Evolutionary conservation across 2,329 filamentous ascomycete genomes (phyloP).

Genomic region (Epicoccum nigrum): DNA sequence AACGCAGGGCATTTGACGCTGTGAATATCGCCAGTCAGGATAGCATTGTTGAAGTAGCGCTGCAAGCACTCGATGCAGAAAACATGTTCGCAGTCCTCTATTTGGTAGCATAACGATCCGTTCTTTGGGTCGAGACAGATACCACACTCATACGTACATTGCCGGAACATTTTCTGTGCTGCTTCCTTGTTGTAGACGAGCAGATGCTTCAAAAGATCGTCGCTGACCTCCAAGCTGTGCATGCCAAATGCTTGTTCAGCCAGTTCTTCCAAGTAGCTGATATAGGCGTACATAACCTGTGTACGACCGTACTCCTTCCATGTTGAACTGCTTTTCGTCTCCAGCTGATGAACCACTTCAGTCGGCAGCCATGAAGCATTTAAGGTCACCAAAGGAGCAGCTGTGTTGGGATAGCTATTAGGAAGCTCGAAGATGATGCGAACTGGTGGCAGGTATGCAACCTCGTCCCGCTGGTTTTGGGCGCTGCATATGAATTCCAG

Average conservation of each 20-base stretch:
- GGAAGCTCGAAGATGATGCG: neutral
- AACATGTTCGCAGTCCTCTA: neutral
- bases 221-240: neutral
- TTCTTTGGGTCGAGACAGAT: slow-evolving; percentile 1
- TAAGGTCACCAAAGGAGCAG: neutral
- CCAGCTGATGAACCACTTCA: neutral
- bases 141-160: neutral
- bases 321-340: neutral
- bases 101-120: neutral
- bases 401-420: neutral
- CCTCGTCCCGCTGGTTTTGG: neutral
- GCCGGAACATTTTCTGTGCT: neutral
- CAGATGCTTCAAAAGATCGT: neutral
- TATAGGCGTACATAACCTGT: slow-evolving; percentile 1
- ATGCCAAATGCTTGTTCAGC: neutral
- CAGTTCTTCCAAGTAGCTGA: neutral
- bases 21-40: slow-evolving; percentile 1
- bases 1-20: neutral
- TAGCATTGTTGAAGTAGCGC: slow-evolving; percentile 4
- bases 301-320: slow-evolving; percentile 1
- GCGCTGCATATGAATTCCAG: neutral
- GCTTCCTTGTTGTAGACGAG: neutral
- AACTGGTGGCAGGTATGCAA: neutral
- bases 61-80: slow-evolving; percentile 10
- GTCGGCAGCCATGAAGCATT: neutral